Evolutionary conservation across 108 stramenopile genomes (phyloP), one percentile per base, ranked within the genome.

Genomic region (Stephanodiscus triporus): DNA sequence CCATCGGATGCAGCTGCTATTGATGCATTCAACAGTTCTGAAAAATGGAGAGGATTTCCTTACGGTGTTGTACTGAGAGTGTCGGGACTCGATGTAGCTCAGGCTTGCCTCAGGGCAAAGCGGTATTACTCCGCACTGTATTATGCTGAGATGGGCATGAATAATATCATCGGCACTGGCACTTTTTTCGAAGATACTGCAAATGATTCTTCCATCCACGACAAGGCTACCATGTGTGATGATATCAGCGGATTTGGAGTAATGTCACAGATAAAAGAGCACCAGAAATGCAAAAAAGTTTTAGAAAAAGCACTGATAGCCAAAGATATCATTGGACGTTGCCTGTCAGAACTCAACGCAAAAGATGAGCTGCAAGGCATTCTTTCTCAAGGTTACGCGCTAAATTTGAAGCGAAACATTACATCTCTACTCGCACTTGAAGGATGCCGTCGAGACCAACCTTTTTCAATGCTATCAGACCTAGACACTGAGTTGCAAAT

Each of bases 31-130:
- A 68, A 50, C 37, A 19, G 38, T 38, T 45, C 70, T 14, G 59
- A 68, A 11, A 69, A 78, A 38, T 94, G 90, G 93, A 55, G 78
- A 68, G 93, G 93, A 19, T 32, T 91, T 30, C 85, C 88, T 34
- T 91, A 75, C 68, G 91, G 94, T 13, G 66, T 84, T 53, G 89
- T 88, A 20, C 50, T 95, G 20, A 68, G 73, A 0, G 63, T 95
- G 24, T 79, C 84, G 63, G 94, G 94, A 22, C 66, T 86, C 19
- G 65, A 76, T 51, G 76, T 92, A 34, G 90, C 88, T 19, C 42
- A 63, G 36, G 88, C 90, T 37, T 91, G 91, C 53, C 73, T 90
- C 24, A 22, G 75, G 19, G 65, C 78, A 38, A 83, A 83, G 56
- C 79, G 85, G 17, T 90, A 77, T 66, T 79, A 76, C 27, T 86